Evolutionary conservation across 305 asterid species (phyloP).

Genomic region (Fraxinus sp.): DNA sequence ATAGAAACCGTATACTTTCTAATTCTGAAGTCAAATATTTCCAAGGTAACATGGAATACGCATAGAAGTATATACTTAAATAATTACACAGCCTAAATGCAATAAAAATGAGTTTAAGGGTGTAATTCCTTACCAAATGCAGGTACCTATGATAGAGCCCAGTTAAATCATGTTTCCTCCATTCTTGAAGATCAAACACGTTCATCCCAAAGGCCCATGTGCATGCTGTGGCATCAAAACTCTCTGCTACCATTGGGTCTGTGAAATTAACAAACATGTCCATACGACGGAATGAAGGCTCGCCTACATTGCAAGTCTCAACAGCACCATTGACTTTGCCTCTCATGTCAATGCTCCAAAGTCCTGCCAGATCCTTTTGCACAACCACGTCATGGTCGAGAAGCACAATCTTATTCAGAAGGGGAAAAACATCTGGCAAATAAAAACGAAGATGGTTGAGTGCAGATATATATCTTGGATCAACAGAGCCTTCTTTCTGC

Average conservation of each 20-base stretch:
- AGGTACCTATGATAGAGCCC: conserved; percentile 60
- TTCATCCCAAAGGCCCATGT: conserved; percentile 97
- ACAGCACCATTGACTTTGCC: conserved; percentile 89
- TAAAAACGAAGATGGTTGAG: conserved; percentile 81
- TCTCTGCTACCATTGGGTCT: conserved; percentile 31
- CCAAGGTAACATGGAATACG: not conserved
- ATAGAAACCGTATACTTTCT: not conserved
- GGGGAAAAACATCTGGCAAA: conserved; percentile 76
- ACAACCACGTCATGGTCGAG: conserved; percentile 93
- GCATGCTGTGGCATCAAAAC: conserved; percentile 52
- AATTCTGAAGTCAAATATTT: not conserved
- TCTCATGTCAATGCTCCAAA: conserved; percentile 64
- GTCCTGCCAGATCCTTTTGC: conserved; percentile 64
- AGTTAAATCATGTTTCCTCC: conserved; percentile 67
- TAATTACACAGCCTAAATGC: not conserved
- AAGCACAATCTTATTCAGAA: conserved; percentile 59
- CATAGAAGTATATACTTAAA: not conserved
- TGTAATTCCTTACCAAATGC: conserved; percentile 52
- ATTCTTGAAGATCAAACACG: conserved; percentile 67
- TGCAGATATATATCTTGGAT: conserved; percentile 60
- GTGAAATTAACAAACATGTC: not conserved
- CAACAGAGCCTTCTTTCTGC: conserved; percentile 54
- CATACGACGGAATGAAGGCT: not conserved
- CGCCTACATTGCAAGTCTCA: conserved; percentile 60
- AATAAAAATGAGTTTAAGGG: not conserved